Percentiles rank a stretch among this genome's conserved stretches.
Conservation (phyloP, 345 rosid species). For the Sapria himalayana region DNA sequence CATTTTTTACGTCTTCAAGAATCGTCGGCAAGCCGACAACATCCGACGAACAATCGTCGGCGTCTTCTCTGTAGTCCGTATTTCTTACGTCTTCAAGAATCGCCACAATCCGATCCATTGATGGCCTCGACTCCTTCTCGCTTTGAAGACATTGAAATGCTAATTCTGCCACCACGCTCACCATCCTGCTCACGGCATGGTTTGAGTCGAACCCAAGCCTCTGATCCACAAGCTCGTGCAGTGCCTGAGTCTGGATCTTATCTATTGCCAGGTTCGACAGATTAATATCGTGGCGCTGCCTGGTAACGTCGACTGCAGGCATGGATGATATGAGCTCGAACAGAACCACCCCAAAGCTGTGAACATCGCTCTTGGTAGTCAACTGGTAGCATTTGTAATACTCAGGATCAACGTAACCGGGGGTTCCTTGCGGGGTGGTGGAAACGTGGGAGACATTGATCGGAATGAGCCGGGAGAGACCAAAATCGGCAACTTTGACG, state of each 20-base stretch:
- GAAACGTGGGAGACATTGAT: slow-evolving; percentile 22
- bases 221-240: slow-evolving; percentile 5
- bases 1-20: no score
- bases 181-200: slow-evolving; percentile 1
- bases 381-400: slow-evolving; percentile 14
- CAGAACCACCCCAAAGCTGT: slow-evolving; percentile 26
- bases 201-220: slow-evolving; percentile 9
- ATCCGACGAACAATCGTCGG: no score
- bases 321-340: slow-evolving; percentile 14
- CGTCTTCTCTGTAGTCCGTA: not conserved
- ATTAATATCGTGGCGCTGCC: slow-evolving; percentile 8
- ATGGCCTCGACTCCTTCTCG: slow-evolving; percentile 9
- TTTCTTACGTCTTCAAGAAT: slow-evolving; percentile 1
- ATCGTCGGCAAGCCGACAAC: no score
- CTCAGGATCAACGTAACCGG: slow-evolving; percentile 29
- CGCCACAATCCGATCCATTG: slow-evolving; percentile 6
- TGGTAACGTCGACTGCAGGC: slow-evolving; percentile 9
- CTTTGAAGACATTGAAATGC: slow-evolving; percentile 11
- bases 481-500: slow-evolving; percentile 32
- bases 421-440: slow-evolving; percentile 26
- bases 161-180: slow-evolving; percentile 5
- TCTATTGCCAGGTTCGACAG: slow-evolving; percentile 8
- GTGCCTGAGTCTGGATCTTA: slow-evolving; percentile 4
- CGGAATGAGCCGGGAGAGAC: slow-evolving; percentile 22
- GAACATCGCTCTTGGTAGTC: slow-evolving; percentile 27